Base-by-base conservation (phyloP, 805 yeast genomes). In the Kodamaea kaohsiungensis region DNA sequence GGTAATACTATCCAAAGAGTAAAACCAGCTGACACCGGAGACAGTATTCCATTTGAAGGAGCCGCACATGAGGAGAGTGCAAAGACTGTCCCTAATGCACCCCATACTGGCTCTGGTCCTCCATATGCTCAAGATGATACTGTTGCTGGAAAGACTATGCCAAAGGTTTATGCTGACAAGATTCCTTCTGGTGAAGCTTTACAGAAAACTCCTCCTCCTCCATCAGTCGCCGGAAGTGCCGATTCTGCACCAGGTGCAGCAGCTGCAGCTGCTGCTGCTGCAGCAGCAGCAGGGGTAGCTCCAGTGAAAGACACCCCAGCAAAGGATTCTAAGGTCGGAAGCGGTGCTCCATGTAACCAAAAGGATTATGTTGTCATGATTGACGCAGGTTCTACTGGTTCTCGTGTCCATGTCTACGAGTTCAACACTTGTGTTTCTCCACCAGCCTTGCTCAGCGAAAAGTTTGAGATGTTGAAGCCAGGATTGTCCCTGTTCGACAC, bases 381-480 rank as follows among this genome's bases (percentile, higher is more conserved):
- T 53, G 99, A 95, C 76, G 99, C 99, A 7, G 99, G 99, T 7
- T 92, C 98, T 1, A 88, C 96, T 13, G 99, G 99, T 33, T 91
- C 98, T 13, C 86, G 99, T 70, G 89, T 95, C 40, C 99, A 96
- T 71, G 87, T 95, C 48, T 95, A 96, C 73, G 85, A 88, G 63
- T 95, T 95, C 75, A 89, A 91, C 74, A 85, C 90, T 53, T 92
- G 98, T 67, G 78, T 78, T 48, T 83, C 88, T 39, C 93, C 96
- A 53, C 98, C 99, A 45, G 79, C 75, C 55, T 84, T 95, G 61
- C 71, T 91, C 53, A 76, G 80, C 48, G 99, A 95, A 75, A 83
- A 81, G 52, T 95, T 95, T 69, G 77, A 91, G 66, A 91, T 89
- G 97, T 74, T 88, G 61, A 86, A 90, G 59, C 98, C 98, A 1